Base-by-base conservation (phyloP, 2,329 filamentous ascomycete genomes). In the Xylariaceae sp. region DNA sequence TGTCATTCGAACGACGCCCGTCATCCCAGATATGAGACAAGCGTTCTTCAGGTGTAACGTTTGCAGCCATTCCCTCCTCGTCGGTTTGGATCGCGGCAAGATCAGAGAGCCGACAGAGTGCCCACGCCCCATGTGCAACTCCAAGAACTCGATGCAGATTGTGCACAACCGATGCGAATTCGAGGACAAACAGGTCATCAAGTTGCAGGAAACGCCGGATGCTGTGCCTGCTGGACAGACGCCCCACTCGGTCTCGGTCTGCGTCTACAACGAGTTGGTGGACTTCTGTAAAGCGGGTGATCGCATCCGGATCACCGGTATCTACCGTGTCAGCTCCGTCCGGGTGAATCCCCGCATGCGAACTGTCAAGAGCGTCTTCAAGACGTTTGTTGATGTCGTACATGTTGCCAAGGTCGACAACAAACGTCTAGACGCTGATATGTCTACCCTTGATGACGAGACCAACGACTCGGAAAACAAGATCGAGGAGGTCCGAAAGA, bases 1-100 rank as follows among this genome's bases (percentile, higher is more conserved):
- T 12, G 92, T 98, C 40, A 98, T 98, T 52, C 80, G 92, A 42
- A 84, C 92, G 3, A 96, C 92, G 0, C 88, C 92, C 1, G 85
- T 98, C 45, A 96, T 98, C 44, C 92, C 92, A 1, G 92, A 98
- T 51, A 98, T 98, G 93, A 95, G 93, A 63, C 86, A 94, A 56
- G 92, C 92, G 1, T 95, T 94, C 64, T 98, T 98, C 75, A 83
- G 86, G 43, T 98, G 92, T 64, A 85, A 87, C 38, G 77, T 90
- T 17, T 98, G 92, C 63, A 87, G 88, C 51, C 87, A 95, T 60
- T 90, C 85, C 4, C 77, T 94, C 40, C 85, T 83, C 43, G 87
- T 95, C 35, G 83, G 88, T 36, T 83, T 98, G 51, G 92, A 98
- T 56, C 83, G 92, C 52, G 92, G 93, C 58, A 92, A 90, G 65